Conservation (phyloP, 495 filamentous ascomycete species). For the Aspergillus cavernicola region DNA sequence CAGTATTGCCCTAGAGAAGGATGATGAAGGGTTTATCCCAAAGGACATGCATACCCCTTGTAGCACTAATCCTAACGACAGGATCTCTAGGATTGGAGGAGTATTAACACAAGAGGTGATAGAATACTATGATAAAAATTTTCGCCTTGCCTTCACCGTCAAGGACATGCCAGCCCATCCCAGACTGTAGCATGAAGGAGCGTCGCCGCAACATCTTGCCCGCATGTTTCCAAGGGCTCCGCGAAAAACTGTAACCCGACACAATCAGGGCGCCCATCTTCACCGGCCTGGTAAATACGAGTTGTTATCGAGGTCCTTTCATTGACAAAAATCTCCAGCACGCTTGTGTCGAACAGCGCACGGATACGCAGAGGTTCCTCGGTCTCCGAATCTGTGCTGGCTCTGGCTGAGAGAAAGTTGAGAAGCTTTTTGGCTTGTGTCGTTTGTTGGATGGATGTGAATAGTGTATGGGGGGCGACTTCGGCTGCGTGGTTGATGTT, state of each 20-base stretch:
- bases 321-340: constrained; percentile 41
- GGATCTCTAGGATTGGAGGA: too few species aligned
- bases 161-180: constrained; percentile 25
- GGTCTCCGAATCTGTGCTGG: constrained; percentile 13
- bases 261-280: constrained; percentile 9
- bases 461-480: constrained; percentile 35
- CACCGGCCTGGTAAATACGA: constrained; percentile 25
- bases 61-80: too few species aligned
- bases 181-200: constrained; percentile 27
- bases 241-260: constrained; percentile 27
- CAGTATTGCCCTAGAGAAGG: too few species aligned
- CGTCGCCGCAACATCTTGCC: constrained; percentile 7
- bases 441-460: constrained; percentile 24
- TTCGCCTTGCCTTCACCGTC: too few species aligned
- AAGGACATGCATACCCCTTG: too few species aligned
- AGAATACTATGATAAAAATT: too few species aligned
- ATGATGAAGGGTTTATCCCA: too few species aligned
- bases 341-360: constrained; percentile 35
- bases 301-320: constrained; percentile 36
- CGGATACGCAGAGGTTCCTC: constrained; percentile 35
- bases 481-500: constrained; percentile 32
- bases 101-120: too few species aligned
- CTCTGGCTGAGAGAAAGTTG: not conserved
- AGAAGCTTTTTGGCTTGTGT: not conserved
- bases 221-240: not conserved